phyloP scores from a whole-genome alignment of 176 grass and related monocot species.

The Lolium rigidum region DNA sequence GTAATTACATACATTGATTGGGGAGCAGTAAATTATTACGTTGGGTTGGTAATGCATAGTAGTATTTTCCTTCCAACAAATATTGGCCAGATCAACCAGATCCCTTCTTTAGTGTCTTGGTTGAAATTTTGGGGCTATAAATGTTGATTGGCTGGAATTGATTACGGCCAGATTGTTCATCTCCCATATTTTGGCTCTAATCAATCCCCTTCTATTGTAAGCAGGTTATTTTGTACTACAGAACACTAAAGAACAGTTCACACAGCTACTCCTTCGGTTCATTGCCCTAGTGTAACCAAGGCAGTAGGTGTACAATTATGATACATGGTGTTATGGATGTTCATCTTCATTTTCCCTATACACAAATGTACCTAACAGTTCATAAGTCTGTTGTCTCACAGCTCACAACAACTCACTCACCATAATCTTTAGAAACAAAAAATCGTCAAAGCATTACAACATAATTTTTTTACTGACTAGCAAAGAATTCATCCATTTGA shows the following conservation, averaged over 20 bases:
- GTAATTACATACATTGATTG: neutral
- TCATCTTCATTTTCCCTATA: slow-evolving; percentile 48
- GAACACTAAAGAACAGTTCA: neutral
- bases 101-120: no score
- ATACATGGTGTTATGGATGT: neutral
- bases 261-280: neutral
- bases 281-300: neutral
- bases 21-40: no score
- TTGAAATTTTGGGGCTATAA: no score
- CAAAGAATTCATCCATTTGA: slow-evolving; percentile 31
- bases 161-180: no score
- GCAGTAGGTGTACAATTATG: neutral
- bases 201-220: no score
- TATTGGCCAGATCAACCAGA: no score
- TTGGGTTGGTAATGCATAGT: no score
- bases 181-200: no score
- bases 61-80: no score
- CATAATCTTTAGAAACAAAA: slow-evolving; percentile 33
- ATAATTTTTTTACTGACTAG: slow-evolving; percentile 23
- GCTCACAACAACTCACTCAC: neutral
- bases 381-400: slow-evolving; percentile 20
- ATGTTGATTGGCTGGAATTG: no score
- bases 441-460: slow-evolving; percentile 33
- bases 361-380: slow-evolving; percentile 21
- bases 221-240: no score